Base-by-base conservation (phyloP, 441 rosid species). In the Jatropha podagrica region DNA sequence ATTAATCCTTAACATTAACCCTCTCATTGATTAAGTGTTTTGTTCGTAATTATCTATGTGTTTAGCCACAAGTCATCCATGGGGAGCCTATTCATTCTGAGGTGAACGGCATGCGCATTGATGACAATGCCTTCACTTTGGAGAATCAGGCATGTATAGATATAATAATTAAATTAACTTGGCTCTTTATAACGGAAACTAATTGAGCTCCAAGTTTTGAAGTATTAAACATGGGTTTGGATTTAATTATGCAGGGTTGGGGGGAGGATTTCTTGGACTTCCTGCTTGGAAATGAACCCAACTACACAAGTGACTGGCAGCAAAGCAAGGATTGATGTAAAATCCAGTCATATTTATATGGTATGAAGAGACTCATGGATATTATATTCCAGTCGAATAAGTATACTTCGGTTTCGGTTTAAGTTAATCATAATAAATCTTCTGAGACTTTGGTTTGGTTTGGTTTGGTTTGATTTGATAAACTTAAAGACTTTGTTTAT, bases 261-360 rank as follows among this genome's bases (percentile, higher is more conserved):
- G 82, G 42, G 14, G 88, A 82, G 7, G 91, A 81, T 14, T 84
- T 89, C 81, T 0, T 82, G 68, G 73, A 85, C 52, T 79, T 88
- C 75, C 38, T 85, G 59, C 71, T 88, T 60, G 72, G 42, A 54
- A 72, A 58, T 66, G 79, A 37, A 13, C 54, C 76, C 0, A 71
- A 3, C 52, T 42, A 17, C 4, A 71, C 40, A 42, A 60, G 42
- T 63, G 49, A 5, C 68, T 32, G 8, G 59, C 4, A 18, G 61
- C 61, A 18, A n/a, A 18, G 6, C 26, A 15, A 64, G 15, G 2
- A 59, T 69, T 9, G 27, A 65, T 23, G 3, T 37, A 23, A 59
- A 59, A 23, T 59, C 63, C 63, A 59, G 63, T 59, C 37, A 4
- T n/a, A 17, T 32, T 32, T 32, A 32, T 32, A 32, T 32, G 23